These are phyloP conservation scores for Wallacemonas sp. DNA, from an alignment of 208 protist species.

Conservation along the genomic window DNA sequence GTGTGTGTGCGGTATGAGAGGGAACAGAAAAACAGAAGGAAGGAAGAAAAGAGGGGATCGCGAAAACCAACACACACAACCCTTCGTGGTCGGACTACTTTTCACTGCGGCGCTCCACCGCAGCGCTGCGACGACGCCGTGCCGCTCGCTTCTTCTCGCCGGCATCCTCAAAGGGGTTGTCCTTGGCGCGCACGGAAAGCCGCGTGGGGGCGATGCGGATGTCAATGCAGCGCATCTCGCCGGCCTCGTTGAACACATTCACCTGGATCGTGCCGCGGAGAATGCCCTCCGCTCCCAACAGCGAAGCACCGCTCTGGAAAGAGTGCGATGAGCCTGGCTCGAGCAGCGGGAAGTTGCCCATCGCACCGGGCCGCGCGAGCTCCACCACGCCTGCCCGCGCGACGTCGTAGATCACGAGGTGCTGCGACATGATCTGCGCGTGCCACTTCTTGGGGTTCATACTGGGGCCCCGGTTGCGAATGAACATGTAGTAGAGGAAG, in stretches of 20 bases:
- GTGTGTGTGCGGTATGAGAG: slow-evolving; percentile 2
- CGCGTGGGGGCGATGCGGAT: slow-evolving; percentile 70
- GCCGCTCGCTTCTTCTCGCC: slow-evolving; percentile 4
- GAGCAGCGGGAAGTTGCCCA: slow-evolving; percentile 77
- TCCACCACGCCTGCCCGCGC: slow-evolving; percentile 50
- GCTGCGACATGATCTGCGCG: slow-evolving; percentile 77
- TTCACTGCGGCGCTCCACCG: slow-evolving; percentile 18
- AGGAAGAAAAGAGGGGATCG: no score
- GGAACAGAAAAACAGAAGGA: no score
- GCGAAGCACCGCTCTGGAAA: slow-evolving; percentile 69
- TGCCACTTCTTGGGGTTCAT: slow-evolving; percentile 75
- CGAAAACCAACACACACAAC: no score
- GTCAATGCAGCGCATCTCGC: slow-evolving; percentile 70
- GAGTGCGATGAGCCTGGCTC: slow-evolving; percentile 76
- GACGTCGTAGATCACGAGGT: slow-evolving; percentile 68
- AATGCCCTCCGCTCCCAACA: slow-evolving; percentile 56
- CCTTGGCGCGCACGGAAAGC: slow-evolving; percentile 29
- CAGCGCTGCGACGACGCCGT: slow-evolving; percentile 12
- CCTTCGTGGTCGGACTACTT: no score
- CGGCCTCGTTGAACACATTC: slow-evolving; percentile 72
- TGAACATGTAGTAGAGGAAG: slow-evolving; percentile 83
- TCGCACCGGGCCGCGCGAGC: slow-evolving; percentile 69
- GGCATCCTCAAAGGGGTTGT: slow-evolving; percentile 3
- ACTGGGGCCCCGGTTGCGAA: slow-evolving; percentile 61
- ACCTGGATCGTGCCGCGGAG: slow-evolving; percentile 87